Percentiles rank a stretch among this genome's conserved stretches.
These are phyloP conservation scores for Opeltia flavorubescens DNA, from an alignment of 495 filamentous ascomycete species.

Conservation along the genomic window DNA sequence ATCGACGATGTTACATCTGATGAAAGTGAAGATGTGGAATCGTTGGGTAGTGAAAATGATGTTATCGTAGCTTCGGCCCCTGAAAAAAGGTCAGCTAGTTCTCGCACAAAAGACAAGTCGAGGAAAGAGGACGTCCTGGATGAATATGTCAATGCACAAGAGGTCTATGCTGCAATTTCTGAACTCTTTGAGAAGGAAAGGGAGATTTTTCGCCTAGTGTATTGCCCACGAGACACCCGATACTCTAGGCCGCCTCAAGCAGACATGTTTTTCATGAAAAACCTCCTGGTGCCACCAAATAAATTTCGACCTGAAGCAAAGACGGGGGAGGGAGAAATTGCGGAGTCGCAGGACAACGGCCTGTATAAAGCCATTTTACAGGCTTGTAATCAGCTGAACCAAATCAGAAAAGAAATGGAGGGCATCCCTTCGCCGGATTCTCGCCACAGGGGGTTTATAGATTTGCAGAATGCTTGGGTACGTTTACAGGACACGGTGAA, in stretches of 20 bases:
- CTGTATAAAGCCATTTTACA: slow-evolving; percentile 70
- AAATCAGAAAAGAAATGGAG: slow-evolving; percentile 60
- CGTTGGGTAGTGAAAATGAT: slow-evolving; percentile 28
- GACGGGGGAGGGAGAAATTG: slow-evolving; percentile 60
- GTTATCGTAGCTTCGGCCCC: slow-evolving; percentile 17
- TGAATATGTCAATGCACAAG: slow-evolving; percentile 56
- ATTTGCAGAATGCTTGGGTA: slow-evolving; percentile 60
- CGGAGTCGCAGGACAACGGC: slow-evolving; percentile 74
- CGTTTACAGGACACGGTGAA: slow-evolving; percentile 83
- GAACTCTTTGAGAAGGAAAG: slow-evolving; percentile 77
- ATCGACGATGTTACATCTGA: slow-evolving; percentile 22
- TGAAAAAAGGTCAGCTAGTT: background rate
- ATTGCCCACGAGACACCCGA: slow-evolving; percentile 52
- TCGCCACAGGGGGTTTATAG: slow-evolving; percentile 37
- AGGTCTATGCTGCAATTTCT: slow-evolving; percentile 60
- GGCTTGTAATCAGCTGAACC: slow-evolving; percentile 51
- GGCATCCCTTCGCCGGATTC: slow-evolving; percentile 28
- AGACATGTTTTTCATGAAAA: slow-evolving; percentile 88
- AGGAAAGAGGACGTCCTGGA: slow-evolving; percentile 29
- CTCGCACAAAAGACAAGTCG: slow-evolving; percentile 14
- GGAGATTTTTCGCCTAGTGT: slow-evolving; percentile 68
- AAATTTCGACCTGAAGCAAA: slow-evolving; percentile 81
- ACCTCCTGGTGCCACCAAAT: slow-evolving; percentile 78
- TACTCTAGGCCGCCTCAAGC: slow-evolving; percentile 42
- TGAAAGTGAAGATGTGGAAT: slow-evolving; percentile 25